A percentile compares a stretch with the other conserved stretches of the same genome.
phyloP scores from a whole-genome alignment of 176 grass and related monocot species.

The Aegilops longissima region DNA sequence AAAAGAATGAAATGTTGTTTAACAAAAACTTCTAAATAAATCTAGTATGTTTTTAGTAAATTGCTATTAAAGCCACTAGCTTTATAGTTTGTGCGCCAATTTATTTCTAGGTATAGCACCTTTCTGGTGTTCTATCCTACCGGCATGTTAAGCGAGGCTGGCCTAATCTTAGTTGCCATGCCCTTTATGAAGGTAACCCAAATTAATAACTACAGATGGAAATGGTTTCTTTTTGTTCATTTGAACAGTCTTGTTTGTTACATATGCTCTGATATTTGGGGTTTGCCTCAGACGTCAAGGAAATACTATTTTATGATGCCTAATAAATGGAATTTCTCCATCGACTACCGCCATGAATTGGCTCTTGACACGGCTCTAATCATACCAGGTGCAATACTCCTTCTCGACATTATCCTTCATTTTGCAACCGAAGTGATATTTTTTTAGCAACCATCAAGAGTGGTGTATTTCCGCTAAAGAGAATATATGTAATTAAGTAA shows the following conservation, averaged over 20 bases:
- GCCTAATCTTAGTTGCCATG: constrained; percentile 35
- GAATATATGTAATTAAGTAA: neutral
- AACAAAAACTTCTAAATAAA: neutral
- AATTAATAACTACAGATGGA: neutral
- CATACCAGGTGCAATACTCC: constrained; percentile 32
- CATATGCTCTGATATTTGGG: neutral
- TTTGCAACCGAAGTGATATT: neutral
- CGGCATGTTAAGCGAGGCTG: constrained; percentile 39
- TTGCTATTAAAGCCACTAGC: neutral
- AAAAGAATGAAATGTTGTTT: neutral
- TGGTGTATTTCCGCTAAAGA: neutral
- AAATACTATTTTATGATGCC: constrained; percentile 37
- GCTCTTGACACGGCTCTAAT: constrained; percentile 9
- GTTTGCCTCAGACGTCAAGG: neutral
- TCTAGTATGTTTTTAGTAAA: neutral
- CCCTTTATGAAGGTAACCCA: constrained; percentile 47
- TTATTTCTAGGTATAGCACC: constrained; percentile 41
- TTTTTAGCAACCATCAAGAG: neutral
- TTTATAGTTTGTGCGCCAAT: neutral
- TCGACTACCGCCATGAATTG: constrained; percentile 23
- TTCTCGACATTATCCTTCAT: neutral
- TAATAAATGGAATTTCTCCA: constrained; percentile 51
- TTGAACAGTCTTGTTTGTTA: neutral
- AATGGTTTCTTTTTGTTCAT: neutral
- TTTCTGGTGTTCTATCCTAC: constrained; percentile 50